Base-by-base conservation (phyloP, 2,329 filamentous ascomycete genomes). In the Eurotiales sp. region DNA sequence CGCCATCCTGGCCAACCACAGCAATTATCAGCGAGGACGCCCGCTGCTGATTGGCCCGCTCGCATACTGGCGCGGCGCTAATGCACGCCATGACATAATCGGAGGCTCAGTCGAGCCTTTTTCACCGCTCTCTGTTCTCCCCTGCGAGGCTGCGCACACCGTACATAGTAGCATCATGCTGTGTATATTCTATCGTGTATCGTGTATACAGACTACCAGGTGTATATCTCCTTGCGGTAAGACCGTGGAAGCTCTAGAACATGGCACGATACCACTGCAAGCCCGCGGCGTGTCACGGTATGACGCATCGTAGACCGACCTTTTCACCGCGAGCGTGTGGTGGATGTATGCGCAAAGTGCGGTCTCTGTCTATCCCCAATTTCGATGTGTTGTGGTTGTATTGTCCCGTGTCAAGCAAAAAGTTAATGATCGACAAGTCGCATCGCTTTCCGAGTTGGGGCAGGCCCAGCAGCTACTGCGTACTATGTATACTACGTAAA, bases 11-110 rank as follows among this genome's bases (percentile, higher is more conserved):
- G 21, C 47, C 47, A 50, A 50, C 37, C 19, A 25, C 8, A 14
- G 6, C 21, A 0, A n/a, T n/a, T n/a, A n/a, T n/a, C 17, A 17
- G 3, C 8, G 17, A 11, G 19, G 25, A 39, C 3, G 8, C 17
- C 21, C 3, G 32, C 12, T 17, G 27, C 15, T 27, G 15, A 41
- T 17, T 48, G 46, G 46, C 17, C 32, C 19, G 19, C 11, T 25
- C 15, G 11, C 14, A 25, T 6, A 10, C 10, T 27, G 5, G 10
- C 5, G 25, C 5, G 5, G 21, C n/a, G 7, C 47, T 43, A 50
- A 50, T 50, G 47, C 40, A 43, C 37, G 29, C 37, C 30, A 43
- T 50, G 47, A 43, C 47, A 43, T 43, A 36, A 43, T 43, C 21
- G 39, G 47, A 43, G 47, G 47, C 47, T 50, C 30, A 50, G 47